phyloP scores from a whole-genome alignment of 2,329 filamentous ascomycete species.

The Ophiostoma perfectum region DNA sequence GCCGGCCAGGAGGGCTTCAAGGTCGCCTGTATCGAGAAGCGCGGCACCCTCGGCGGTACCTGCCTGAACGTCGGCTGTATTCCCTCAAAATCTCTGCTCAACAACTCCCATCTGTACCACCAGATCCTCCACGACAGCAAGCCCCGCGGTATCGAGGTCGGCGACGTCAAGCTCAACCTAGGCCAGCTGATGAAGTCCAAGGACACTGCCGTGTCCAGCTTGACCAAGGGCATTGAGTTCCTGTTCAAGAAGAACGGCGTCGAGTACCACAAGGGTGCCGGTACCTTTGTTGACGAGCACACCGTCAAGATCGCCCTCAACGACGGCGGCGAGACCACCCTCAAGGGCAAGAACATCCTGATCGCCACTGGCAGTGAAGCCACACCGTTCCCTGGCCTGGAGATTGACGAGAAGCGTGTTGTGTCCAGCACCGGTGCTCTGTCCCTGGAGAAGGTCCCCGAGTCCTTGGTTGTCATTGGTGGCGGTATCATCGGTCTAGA shows the following conservation, averaged over 20 bases:
- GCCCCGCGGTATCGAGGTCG: conserved; percentile 93
- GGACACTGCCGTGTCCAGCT: conserved; percentile 76
- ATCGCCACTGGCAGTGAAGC: conserved; percentile 95
- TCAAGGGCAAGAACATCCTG: conserved; percentile 93
- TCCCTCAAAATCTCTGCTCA: conserved; percentile 97
- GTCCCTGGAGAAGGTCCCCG: conserved; percentile 80
- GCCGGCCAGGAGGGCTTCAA: conserved; percentile 95
- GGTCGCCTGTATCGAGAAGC: conserved; percentile 98
- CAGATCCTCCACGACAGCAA: conserved; percentile 96
- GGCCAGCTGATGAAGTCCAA: conserved; percentile 97
- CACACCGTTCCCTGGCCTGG: conserved; percentile 91
- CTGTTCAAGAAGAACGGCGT: conserved; percentile 99
- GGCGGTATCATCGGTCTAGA: conserved; percentile 98
- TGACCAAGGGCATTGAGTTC: conserved; percentile 98
- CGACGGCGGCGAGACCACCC: conserved; percentile 83
- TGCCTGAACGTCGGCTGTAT: conserved; percentile 99
- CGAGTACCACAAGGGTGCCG: conserved; percentile 93
- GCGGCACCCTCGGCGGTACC: conserved; percentile 87
- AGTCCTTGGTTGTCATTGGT: conserved; percentile 95
- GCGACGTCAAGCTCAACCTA: conserved; percentile 94
- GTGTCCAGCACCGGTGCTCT: conserved; percentile 95
- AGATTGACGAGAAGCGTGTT: conserved; percentile 96
- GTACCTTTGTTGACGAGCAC: conserved; percentile 80
- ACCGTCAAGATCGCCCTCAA: conserved; percentile 85
- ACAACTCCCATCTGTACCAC: conserved; percentile 99